These are phyloP conservation scores for Yamadazyma jaroonii DNA, from an alignment of 1,139 yeast genomes.

Conservation along the genomic window DNA sequence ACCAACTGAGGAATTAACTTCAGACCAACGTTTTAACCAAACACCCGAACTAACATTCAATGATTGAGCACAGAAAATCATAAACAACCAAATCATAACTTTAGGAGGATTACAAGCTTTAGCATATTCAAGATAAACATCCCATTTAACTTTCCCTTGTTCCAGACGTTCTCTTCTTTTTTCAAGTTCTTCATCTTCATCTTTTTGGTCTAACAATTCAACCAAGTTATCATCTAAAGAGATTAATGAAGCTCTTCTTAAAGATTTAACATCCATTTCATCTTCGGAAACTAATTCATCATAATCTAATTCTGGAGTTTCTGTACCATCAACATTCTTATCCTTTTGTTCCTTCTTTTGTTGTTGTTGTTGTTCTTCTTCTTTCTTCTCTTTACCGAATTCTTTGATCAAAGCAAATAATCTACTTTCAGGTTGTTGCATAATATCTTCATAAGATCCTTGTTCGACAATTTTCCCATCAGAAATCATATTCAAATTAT, in stretches of 20 bases:
- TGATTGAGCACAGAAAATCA: constrained; percentile 55
- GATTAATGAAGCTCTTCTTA: constrained; percentile 71
- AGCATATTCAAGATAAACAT: constrained; percentile 78
- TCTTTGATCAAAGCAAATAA: constrained; percentile 68
- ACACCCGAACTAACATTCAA: constrained; percentile 58
- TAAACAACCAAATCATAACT: constrained; percentile 54
- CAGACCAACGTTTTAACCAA: constrained; percentile 98
- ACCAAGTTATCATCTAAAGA: constrained; percentile 43
- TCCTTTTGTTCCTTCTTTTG: constrained; percentile 8
- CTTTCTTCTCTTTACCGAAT: constrained; percentile 58
- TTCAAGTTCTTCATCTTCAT: constrained; percentile 43
- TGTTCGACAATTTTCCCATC: constrained; percentile 79
- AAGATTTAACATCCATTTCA: constrained; percentile 39
- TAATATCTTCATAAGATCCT: constrained; percentile 62
- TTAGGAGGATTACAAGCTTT: constrained; percentile 79
- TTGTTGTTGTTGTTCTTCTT: constrained; percentile 10
- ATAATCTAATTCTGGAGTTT: constrained; percentile 13
- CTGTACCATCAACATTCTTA: constrained; percentile 3
- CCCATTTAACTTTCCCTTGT: constrained; percentile 93
- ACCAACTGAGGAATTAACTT: constrained; percentile 68
- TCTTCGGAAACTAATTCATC: constrained; percentile 32
- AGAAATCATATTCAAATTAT: constrained; percentile 66
- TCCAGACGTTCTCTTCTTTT: constrained; percentile 74
- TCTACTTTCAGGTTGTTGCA: constrained; percentile 51
- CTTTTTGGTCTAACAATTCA: constrained; percentile 33